phyloP scores from a whole-genome alignment of 176 grass and related monocot genomes.

The Saccharum officinarum region DNA sequence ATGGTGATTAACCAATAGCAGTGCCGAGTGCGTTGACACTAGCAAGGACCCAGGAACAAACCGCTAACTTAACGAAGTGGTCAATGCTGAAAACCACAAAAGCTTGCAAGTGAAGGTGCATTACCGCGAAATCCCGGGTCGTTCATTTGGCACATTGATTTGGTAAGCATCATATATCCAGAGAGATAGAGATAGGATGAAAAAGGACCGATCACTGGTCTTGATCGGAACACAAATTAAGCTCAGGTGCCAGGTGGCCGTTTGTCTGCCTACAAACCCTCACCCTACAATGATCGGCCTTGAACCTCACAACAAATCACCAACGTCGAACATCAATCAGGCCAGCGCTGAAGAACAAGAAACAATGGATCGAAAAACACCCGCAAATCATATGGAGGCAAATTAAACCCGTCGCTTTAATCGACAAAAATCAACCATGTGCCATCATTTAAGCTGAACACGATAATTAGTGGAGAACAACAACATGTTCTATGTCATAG shows the following conservation, averaged over 20 bases:
- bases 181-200: neutral
- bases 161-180: neutral
- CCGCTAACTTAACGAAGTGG: neutral
- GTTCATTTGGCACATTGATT: neutral
- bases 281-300: neutral
- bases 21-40: neutral
- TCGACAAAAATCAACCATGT: neutral
- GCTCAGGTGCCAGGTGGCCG: neutral
- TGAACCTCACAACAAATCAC: neutral
- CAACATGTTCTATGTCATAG: neutral
- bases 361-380: neutral
- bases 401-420: neutral
- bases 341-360: neutral
- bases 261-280: neutral
- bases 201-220: neutral
- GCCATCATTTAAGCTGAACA: neutral
- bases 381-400: neutral
- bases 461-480: too few relatives aligned
- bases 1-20: neutral
- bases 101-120: neutral
- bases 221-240: neutral
- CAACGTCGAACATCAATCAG: neutral
- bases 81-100: too few relatives aligned
- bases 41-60: neutral
- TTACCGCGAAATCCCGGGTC: neutral